Conservation (phyloP, 257 asterid species). For the Primulina eburnea region DNA sequence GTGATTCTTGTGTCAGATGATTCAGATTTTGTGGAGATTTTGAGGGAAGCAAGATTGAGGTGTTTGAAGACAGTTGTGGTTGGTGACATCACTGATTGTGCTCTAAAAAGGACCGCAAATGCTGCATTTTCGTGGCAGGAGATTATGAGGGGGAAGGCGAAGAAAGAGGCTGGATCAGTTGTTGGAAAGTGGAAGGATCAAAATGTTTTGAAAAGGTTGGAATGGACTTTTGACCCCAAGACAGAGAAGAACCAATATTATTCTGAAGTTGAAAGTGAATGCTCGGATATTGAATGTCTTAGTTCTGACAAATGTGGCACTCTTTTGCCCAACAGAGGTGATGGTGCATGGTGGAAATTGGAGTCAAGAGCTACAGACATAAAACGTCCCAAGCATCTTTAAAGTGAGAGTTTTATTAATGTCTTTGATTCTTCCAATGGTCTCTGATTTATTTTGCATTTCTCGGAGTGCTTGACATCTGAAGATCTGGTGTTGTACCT, state of each 20-base stretch:
- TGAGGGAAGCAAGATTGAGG: conserved; percentile 76
- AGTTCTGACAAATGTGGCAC: conserved; percentile 40
- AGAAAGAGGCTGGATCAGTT: conserved; percentile 70
- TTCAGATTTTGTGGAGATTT: conserved; percentile 61
- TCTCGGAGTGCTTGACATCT: neutral
- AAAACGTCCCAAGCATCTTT: conserved; percentile 15
- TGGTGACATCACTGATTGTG: conserved; percentile 63
- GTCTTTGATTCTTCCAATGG: neutral
- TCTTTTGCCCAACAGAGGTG: conserved; percentile 29
- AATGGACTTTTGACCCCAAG: conserved; percentile 74
- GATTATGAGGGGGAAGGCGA: conserved; percentile 79
- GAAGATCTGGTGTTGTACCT: too few species aligned
- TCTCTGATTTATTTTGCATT: neutral
- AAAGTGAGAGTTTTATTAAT: conserved; percentile 15
- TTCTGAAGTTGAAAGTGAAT: conserved; percentile 45
- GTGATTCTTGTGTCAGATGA: conserved; percentile 85
- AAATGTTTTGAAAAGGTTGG: conserved; percentile 59
- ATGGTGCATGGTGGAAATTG: conserved; percentile 69
- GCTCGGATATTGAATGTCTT: conserved; percentile 38
- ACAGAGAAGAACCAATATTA: conserved; percentile 32
- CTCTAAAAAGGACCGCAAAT: conserved; percentile 68
- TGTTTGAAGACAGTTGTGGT: conserved; percentile 86
- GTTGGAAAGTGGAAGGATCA: conserved; percentile 81
- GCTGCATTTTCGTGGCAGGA: conserved; percentile 86
- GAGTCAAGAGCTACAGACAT: conserved; percentile 26